Conservation (phyloP, 176 grass and related monocot genomes). For the Poa annua region DNA sequence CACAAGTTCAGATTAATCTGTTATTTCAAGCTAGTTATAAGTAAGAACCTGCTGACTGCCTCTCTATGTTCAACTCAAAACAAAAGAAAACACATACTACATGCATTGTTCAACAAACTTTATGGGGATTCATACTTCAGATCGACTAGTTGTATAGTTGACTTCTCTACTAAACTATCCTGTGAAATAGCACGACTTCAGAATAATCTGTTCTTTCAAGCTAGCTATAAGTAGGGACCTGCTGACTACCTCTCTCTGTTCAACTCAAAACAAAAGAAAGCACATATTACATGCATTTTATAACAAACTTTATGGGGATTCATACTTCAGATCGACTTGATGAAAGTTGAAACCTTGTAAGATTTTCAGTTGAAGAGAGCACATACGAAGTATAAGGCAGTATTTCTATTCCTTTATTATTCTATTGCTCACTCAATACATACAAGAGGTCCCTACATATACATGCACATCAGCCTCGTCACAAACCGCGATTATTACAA, state of each 20-base stretch:
- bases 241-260: no score
- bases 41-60: no score
- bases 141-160: neutral
- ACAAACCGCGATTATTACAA: constrained; percentile 32
- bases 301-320: neutral
- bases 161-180: neutral
- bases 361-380: neutral
- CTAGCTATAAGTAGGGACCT: no score
- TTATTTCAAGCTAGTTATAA: no score
- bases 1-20: neutral
- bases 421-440: constrained; percentile 17
- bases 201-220: neutral
- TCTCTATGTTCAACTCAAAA: no score
- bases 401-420: constrained; percentile 13
- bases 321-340: neutral
- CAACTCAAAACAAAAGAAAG: no score
- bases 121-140: neutral
- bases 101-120: neutral
- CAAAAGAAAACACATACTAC: neutral
- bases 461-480: constrained; percentile 34
- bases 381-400: neutral
- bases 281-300: neutral
- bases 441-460: constrained; percentile 30
- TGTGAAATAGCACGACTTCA: neutral
- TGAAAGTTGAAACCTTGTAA: neutral